These are phyloP conservation scores for Imleria badia DNA, from an alignment of 768 basidiomycete species.

Conservation along the genomic window DNA sequence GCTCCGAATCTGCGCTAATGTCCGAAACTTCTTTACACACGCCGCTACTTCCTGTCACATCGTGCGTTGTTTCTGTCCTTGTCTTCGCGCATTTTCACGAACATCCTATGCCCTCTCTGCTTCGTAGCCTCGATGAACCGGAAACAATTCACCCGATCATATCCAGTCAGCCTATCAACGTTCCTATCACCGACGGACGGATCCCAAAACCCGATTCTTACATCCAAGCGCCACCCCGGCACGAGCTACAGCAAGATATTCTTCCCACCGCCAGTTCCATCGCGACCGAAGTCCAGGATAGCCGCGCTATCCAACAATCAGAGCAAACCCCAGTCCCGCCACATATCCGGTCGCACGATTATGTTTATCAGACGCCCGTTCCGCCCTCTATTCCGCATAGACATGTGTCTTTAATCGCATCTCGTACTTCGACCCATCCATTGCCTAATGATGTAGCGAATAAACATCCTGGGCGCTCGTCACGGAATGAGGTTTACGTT, in stretches of 20 bases:
- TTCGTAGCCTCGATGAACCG: conserved; percentile 12
- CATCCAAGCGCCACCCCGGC: conserved; percentile 24
- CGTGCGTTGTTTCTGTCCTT: too few relatives aligned
- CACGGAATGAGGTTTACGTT: conserved; percentile 25
- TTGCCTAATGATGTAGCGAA: conserved; percentile 34
- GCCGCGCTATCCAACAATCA: conserved; percentile 1
- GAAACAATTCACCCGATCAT: conserved; percentile 30
- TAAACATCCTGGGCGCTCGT: conserved; percentile 22
- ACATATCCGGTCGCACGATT: conserved; percentile 24
- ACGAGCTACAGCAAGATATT: conserved; percentile 13
- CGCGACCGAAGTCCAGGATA: conserved; percentile 14
- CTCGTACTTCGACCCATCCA: conserved; percentile 30
- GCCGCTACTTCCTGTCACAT: conserved; percentile 24
- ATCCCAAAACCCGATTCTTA: conserved; percentile 31
- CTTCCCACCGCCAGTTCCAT: conserved; percentile 14
- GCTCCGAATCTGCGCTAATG: conserved; percentile 26
- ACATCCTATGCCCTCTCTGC: conserved; percentile 8
- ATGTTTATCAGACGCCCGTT: too few relatives aligned
- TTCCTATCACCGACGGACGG: conserved; percentile 28
- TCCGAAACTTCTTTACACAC: conserved; percentile 12
- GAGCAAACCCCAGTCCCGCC: conserved; percentile 20
- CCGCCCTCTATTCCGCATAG: conserved; percentile 8
- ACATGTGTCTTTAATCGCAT: conserved; percentile 23
- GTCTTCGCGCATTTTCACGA: conserved; percentile 21
- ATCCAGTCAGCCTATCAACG: not conserved